Evolutionary conservation across 306 rosid species (phyloP), one percentile per base, ranked within the genome.

Genomic region (Mucuna pruriens): DNA sequence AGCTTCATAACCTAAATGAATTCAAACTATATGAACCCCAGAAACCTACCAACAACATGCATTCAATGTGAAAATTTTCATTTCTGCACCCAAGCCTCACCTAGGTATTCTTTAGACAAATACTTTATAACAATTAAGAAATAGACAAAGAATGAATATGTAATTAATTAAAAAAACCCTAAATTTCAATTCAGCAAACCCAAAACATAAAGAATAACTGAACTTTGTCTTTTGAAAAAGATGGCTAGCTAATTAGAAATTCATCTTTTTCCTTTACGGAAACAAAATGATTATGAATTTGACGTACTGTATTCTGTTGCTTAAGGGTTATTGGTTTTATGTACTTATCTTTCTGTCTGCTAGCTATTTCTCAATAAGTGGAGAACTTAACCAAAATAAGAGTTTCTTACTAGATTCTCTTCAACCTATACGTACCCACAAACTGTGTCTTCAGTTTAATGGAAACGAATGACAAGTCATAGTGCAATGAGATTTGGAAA

Each of bases 11-110:
- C 52, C 76, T 78, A 31, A 62, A 16, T 60, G 45, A 33, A 68
- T 74, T 60, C 26, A 71, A 78, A 83, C 75, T 75, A 57, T 52
- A 58, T 74, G 57, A 84, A 58, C 70, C 78, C 70, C 63, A 65
- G 15, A 54, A 51, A 79, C 74, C 81, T 79, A 74, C 81, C 78
- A 36, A 54, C 68, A 74, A 55, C 8, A 82, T 19, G 62, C 44
- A 46, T 23, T 48, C 67, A 71, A 45, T 45, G 15, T 80, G 33
- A 76, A 61, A 42, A n/a, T n/a, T 40, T 42, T 60, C 60, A 61
- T 40, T 60, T 40, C 31, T 60, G 54, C 34, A 6, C 66, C 51
- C 49, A 38, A 74, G 66, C 10, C 40, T 62, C 16, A 39, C n/a
- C 40, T 38, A 57, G 26, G 22, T 44, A 6, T 60, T 23, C 58